phyloP scores from a whole-genome alignment of 2,329 filamentous ascomycete genomes.

The Huntiella bhutanensis region DNA sequence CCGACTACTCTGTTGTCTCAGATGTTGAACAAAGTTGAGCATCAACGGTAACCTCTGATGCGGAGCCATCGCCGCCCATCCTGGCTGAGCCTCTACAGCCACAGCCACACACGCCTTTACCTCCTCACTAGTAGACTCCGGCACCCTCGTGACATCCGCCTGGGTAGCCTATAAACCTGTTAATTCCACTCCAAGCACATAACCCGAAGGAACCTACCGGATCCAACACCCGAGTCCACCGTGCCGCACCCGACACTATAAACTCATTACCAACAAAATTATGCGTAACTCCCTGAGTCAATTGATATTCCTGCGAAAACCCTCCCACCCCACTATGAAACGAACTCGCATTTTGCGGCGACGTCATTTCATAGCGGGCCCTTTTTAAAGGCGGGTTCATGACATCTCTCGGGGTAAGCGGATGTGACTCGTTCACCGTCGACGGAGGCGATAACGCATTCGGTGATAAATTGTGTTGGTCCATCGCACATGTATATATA shows the following conservation, averaged over 20 bases:
- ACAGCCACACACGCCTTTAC: conserved; percentile 11
- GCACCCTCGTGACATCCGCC: conserved; percentile 14
- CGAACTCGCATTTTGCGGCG: no score
- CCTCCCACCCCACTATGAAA: no score
- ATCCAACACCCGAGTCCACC: conserved; percentile 13
- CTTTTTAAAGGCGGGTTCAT: no score
- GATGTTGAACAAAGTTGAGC: background rate
- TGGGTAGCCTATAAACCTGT: conserved; percentile 11
- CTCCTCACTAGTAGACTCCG: conserved; percentile 13
- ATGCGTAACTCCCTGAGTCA: conserved; percentile 8
- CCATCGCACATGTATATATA: no score
- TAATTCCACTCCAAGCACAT: background rate
- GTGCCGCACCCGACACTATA: conserved; percentile 12
- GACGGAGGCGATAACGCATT: no score
- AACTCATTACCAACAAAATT: conserved; percentile 14
- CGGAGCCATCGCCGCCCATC: conserved; percentile 7
- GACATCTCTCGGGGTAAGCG: no score
- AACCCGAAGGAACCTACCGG: conserved; percentile 8
- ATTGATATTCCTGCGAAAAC: background rate
- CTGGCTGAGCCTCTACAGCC: conserved; percentile 10
- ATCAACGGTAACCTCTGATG: conserved; percentile 3
- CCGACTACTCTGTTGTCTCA: conserved; percentile 6
- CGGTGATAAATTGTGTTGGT: no score
- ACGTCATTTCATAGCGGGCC: no score
- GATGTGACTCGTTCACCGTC: no score